A percentile compares a stretch with the other conserved stretches of the same genome.
These are phyloP conservation scores for Cajanus cajan DNA, from an alignment of 306 rosid genomes.

Conservation along the genomic window DNA sequence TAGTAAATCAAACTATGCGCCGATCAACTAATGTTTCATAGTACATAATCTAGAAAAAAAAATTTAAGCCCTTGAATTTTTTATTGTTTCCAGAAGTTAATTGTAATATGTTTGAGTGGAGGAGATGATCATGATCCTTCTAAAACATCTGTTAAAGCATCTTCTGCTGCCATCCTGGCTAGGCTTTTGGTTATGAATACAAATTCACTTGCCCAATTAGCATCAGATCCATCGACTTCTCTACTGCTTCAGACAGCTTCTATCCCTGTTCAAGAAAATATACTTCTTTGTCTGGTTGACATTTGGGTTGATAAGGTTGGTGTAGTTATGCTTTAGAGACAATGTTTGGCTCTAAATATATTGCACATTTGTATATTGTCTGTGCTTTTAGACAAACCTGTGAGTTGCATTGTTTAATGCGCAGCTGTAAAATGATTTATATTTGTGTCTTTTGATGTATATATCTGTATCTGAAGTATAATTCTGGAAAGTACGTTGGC, in stretches of 20 bases:
- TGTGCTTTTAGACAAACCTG: constrained; percentile 11
- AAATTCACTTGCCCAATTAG: constrained; percentile 80
- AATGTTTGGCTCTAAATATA: constrained; percentile 9
- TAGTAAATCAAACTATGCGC: neutral
- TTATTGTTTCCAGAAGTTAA: constrained; percentile 63
- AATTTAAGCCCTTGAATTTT: constrained; percentile 16
- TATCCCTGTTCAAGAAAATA: constrained; percentile 66
- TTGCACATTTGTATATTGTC: constrained; percentile 1
- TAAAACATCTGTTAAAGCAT: constrained; percentile 80
- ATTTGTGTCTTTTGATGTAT: neutral
- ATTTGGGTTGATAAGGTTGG: constrained; percentile 97
- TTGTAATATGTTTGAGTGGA: constrained; percentile 77
- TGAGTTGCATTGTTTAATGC: neutral
- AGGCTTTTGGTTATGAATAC: constrained; percentile 95
- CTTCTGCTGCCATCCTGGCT: constrained; percentile 93
- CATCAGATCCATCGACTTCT: constrained; percentile 74
- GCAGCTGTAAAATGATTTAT: neutral
- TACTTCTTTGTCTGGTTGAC: constrained; percentile 88
- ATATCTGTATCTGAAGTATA: neutral
- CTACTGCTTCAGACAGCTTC: constrained; percentile 68
- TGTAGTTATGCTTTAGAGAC: constrained; percentile 23
- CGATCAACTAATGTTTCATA: neutral
- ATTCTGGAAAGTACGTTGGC: neutral
- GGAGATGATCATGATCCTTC: constrained; percentile 87
- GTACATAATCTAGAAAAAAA: constrained; percentile 12